These are phyloP conservation scores for Phytophthora macrochlamydospora DNA, from an alignment of 352 stramenopile genomes.

Conservation along the genomic window DNA sequence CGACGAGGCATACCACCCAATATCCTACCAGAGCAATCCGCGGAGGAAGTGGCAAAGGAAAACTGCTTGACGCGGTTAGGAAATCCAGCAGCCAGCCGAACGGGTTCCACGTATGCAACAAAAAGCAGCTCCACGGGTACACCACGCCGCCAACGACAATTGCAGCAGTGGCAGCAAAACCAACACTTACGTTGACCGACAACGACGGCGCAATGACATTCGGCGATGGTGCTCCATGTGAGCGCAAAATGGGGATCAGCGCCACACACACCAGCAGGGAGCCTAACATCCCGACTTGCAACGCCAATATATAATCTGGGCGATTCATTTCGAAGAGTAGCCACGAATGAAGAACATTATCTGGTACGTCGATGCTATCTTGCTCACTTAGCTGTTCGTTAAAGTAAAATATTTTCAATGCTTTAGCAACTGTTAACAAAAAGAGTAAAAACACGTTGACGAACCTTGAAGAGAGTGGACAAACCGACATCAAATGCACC, in stretches of 20 bases:
- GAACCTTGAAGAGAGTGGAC: conserved; percentile 48
- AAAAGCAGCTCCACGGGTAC: conserved; percentile 72
- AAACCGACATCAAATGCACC: conserved; percentile 57
- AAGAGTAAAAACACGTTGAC: background rate
- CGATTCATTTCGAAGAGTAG: conserved; percentile 37
- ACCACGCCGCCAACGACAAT: conserved; percentile 42
- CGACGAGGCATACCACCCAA: conserved; percentile 54
- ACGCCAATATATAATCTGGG: conserved; percentile 49
- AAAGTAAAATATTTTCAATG: background rate
- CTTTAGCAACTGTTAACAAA: background rate
- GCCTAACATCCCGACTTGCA: conserved; percentile 64
- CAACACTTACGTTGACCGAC: conserved; percentile 21
- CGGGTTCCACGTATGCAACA: conserved; percentile 66
- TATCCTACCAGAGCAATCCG: conserved; percentile 56
- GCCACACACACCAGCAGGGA: conserved; percentile 53
- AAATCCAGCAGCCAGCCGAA: conserved; percentile 64
- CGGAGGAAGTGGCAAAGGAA: conserved; percentile 9
- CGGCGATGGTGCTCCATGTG: conserved; percentile 51
- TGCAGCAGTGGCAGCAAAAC: conserved; percentile 38
- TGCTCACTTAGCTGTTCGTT: conserved; percentile 29
- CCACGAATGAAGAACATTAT: conserved; percentile 25
- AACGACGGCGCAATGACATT: conserved; percentile 40
- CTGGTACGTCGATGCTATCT: conserved; percentile 20
- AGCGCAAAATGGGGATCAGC: conserved; percentile 49
- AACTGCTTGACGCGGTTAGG: conserved; percentile 32